These are phyloP conservation scores for Endotrypanum monterogeii DNA, from an alignment of 208 protist genomes.

Conservation along the genomic window DNA sequence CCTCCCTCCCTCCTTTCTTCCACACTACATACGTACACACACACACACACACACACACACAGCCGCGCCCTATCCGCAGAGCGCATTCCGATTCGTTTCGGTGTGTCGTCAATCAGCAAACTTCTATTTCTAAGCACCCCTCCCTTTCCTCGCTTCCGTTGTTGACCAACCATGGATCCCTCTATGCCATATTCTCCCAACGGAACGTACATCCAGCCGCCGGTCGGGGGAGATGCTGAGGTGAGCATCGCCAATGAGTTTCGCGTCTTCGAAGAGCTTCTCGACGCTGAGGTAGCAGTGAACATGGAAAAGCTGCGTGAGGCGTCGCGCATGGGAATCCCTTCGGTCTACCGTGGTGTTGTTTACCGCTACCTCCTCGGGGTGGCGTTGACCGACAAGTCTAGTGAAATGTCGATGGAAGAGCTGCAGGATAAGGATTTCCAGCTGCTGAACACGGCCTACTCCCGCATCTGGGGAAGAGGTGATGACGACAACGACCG, in stretches of 20 bases:
- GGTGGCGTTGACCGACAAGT: constrained; percentile 75
- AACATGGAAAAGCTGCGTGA: constrained; percentile 76
- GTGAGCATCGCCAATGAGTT: constrained; percentile 22
- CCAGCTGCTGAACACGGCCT: constrained; percentile 46
- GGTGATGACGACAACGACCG: constrained; percentile 29
- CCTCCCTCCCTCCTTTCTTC: not conserved
- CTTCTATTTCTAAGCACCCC: not conserved
- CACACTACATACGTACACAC: not conserved
- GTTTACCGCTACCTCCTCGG: constrained; percentile 89
- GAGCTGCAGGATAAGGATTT: constrained; percentile 84
- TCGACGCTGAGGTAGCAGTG: constrained; percentile 78
- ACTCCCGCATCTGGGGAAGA: constrained; percentile 36
- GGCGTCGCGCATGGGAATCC: constrained; percentile 75
- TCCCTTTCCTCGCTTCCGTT: not conserved
- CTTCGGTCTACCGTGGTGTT: constrained; percentile 54
- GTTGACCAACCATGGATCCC: not conserved
- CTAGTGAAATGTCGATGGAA: constrained; percentile 85
- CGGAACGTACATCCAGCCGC: constrained; percentile 5
- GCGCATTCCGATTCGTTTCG: not conserved
- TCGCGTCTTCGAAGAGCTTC: constrained; percentile 79
- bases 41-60: constrained; percentile 6
- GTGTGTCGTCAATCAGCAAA: not conserved
- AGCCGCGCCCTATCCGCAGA: not conserved
- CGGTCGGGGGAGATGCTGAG: constrained; percentile 18
- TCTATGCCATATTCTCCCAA: constrained; percentile 10